These are phyloP conservation scores for Neonectria hederae DNA, from an alignment of 2,329 filamentous ascomycete species.

Conservation along the genomic window DNA sequence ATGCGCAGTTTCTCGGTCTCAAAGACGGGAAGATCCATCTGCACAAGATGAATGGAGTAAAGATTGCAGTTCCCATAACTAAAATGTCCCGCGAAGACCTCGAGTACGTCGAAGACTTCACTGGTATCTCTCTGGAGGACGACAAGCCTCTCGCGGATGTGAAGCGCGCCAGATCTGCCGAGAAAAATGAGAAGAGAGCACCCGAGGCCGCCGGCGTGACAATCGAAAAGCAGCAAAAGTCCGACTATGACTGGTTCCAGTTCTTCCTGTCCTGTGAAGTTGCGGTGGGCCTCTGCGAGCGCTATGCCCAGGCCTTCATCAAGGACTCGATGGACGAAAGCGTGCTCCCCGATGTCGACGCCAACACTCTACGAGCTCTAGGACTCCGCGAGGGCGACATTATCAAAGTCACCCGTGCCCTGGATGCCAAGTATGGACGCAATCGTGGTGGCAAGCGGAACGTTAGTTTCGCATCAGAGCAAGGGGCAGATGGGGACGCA, in stretches of 20 bases:
- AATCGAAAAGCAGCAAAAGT: constrained; percentile 68
- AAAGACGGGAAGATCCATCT: constrained; percentile 97
- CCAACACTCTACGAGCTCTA: constrained; percentile 82
- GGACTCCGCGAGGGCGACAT: constrained; percentile 98
- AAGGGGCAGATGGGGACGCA: constrained; percentile 65
- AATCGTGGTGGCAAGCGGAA: constrained; percentile 53
- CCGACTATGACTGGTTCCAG: constrained; percentile 98
- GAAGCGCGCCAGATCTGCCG: constrained; percentile 60
- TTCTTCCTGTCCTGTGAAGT: constrained; percentile 96
- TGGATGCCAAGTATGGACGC: constrained; percentile 84
- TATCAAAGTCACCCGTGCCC: constrained; percentile 88
- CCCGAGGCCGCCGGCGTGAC: constrained; percentile 64
- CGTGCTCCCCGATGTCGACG: constrained; percentile 87
- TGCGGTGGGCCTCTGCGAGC: constrained; percentile 90
- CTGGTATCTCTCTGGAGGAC: constrained; percentile 91
- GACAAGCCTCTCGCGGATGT: constrained; percentile 93
- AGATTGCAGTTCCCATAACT: constrained; percentile 92
- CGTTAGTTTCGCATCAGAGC: constrained; percentile 35
- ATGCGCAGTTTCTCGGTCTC: constrained; percentile 93
- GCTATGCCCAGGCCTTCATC: constrained; percentile 88
- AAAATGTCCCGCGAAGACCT: constrained; percentile 98
- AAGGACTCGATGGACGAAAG: constrained; percentile 97
- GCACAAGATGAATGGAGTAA: constrained; percentile 97
- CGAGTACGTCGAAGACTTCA: constrained; percentile 89
- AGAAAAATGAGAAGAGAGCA: constrained; percentile 44